These are phyloP conservation scores for Xylaria cubensis DNA, from an alignment of 495 filamentous ascomycete species.

Conservation along the genomic window DNA sequence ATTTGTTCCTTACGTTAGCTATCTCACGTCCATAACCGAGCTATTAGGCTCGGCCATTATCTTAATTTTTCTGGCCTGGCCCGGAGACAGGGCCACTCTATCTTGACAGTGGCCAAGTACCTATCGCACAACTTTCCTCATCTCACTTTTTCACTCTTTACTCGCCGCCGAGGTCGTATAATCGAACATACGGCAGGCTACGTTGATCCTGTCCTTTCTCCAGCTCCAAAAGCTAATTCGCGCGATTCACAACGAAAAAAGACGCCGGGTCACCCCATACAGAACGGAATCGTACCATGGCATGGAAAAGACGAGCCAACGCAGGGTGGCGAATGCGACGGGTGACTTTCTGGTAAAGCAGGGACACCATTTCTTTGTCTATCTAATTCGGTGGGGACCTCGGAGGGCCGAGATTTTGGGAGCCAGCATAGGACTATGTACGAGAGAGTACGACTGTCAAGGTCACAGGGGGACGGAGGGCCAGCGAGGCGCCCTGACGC, in stretches of 20 bases:
- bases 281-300: not conserved
- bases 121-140: not conserved
- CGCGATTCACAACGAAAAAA: not conserved
- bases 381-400: constrained; percentile 31
- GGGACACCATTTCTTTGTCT: constrained; percentile 33
- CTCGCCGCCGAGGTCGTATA: not conserved
- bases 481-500: constrained; percentile 14
- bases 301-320: constrained; percentile 17
- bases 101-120: not conserved
- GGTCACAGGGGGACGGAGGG: not conserved
- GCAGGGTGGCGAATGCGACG: constrained; percentile 24
- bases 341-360: constrained; percentile 29
- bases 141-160: not conserved
- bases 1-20: constrained; percentile 39
- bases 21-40: constrained; percentile 32
- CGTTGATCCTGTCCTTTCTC: constrained; percentile 5
- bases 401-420: constrained; percentile 35
- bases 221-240: not conserved
- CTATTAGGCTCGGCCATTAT: constrained; percentile 34
- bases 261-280: not conserved
- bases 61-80: constrained; percentile 32
- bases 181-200: not conserved
- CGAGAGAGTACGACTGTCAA: constrained; percentile 28
- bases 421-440: constrained; percentile 43
- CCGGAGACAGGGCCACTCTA: not conserved